Evolutionary conservation across 2,329 filamentous ascomycete genomes (phyloP).

Genomic region (Orbilia javanica): DNA sequence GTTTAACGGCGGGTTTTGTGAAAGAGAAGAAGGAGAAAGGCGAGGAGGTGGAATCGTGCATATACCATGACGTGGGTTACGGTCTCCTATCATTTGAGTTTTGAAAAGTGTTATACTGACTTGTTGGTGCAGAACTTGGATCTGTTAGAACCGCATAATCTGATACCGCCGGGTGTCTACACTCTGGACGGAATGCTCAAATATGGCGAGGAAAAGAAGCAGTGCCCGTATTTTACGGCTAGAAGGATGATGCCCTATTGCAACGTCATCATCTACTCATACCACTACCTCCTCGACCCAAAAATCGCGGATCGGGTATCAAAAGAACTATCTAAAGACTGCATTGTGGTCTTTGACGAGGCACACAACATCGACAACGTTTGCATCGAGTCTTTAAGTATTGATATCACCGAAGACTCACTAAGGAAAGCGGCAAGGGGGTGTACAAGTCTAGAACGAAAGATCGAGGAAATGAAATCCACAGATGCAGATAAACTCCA

Average conservation of each 20-base stretch:
- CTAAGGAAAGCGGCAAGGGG: constrained; percentile 89
- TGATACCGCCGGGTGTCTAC: constrained; percentile 95
- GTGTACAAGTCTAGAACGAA: constrained; percentile 88
- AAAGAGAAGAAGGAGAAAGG: constrained; percentile 97
- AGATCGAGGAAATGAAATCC: constrained; percentile 94
- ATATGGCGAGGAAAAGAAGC: constrained; percentile 95
- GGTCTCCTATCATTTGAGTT: not conserved
- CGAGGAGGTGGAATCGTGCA: constrained; percentile 91
- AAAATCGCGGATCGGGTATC: constrained; percentile 98
- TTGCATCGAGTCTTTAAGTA: constrained; percentile 96
- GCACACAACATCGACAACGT: constrained; percentile 99
- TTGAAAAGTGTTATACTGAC: constrained; percentile 58
- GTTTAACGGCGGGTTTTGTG: constrained; percentile 94
- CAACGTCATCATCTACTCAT: constrained; percentile 99
- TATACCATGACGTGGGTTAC: constrained; percentile 85
- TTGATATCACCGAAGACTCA: constrained; percentile 95
- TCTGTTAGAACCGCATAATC: constrained; percentile 90
- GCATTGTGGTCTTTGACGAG: constrained; percentile 98
- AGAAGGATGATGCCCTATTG: constrained; percentile 99
- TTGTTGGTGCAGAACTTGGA: constrained; percentile 79
- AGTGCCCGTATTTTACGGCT: constrained; percentile 97
- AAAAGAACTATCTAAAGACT: constrained; percentile 95
- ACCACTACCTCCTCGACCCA: constrained; percentile 96
- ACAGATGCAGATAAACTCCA: constrained; percentile 94
- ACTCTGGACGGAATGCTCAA: constrained; percentile 88